Percentiles rank a stretch among this genome's conserved stretches.
Evolutionary conservation across 495 filamentous ascomycete genomes (phyloP).

Genomic region (Penicillium arizonense): DNA sequence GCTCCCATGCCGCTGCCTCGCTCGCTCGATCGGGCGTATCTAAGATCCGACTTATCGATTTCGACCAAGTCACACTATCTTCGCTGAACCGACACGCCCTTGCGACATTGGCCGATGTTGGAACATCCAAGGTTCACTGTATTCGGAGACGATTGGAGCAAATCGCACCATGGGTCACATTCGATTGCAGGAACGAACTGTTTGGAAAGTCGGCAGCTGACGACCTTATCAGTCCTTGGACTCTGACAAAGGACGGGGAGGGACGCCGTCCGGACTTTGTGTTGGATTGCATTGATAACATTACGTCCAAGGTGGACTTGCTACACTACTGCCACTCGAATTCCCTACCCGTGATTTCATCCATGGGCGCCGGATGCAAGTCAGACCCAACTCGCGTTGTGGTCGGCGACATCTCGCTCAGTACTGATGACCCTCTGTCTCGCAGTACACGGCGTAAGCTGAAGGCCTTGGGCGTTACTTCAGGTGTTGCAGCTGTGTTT

Average conservation of each 20-base stretch:
- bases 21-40: slow-evolving; percentile 86
- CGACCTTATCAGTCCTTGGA: slow-evolving; percentile 61
- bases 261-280: slow-evolving; percentile 76
- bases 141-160: slow-evolving; percentile 75
- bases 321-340: slow-evolving; percentile 82
- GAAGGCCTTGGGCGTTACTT: slow-evolving; percentile 73
- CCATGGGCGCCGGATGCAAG: slow-evolving; percentile 98
- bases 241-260: slow-evolving; percentile 43
- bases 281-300: slow-evolving; percentile 97
- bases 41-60: slow-evolving; percentile 88
- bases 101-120: slow-evolving; percentile 90
- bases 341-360: slow-evolving; percentile 77
- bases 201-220: slow-evolving; percentile 68
- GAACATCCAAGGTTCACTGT: slow-evolving; percentile 89
- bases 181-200: slow-evolving; percentile 84
- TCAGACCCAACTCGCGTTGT: slow-evolving; percentile 91
- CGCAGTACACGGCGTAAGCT: slow-evolving; percentile 77
- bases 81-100: slow-evolving; percentile 93
- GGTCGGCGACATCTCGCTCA: slow-evolving; percentile 87
- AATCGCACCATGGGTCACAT: slow-evolving; percentile 85
- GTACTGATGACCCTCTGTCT: slow-evolving; percentile 87
- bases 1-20: slow-evolving; percentile 84
- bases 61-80: slow-evolving; percentile 94
- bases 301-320: slow-evolving; percentile 90
- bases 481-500: slow-evolving; percentile 87